These are phyloP conservation scores for Pseudotulostoma volvatum DNA, from an alignment of 495 filamentous ascomycete species.

Conservation along the genomic window DNA sequence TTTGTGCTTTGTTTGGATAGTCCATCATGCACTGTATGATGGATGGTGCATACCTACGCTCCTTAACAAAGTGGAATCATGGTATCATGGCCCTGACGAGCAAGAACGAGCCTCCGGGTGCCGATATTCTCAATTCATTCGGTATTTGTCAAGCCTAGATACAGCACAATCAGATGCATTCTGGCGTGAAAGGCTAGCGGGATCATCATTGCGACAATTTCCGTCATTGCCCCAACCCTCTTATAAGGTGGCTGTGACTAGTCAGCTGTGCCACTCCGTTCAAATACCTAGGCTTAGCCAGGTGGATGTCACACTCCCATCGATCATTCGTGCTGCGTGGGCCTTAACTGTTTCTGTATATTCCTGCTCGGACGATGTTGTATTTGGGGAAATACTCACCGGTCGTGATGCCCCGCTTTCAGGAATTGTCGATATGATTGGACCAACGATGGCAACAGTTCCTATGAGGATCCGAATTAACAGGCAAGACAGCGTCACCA, in stretches of 20 bases:
- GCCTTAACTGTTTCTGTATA: conserved; percentile 29
- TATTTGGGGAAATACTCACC: conserved; percentile 34
- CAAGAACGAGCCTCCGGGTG: conserved; percentile 1
- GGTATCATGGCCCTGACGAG: conserved; percentile 7
- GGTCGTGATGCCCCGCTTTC: conserved; percentile 20
- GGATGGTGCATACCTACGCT: conserved; percentile 34
- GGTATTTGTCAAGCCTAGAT: conserved; percentile 10
- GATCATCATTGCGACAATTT: conserved; percentile 27
- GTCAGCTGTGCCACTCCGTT: conserved; percentile 24
- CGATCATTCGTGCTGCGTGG: conserved; percentile 38
- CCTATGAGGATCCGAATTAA: conserved; percentile 30
- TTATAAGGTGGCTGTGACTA: conserved; percentile 31
- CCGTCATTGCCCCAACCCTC: conserved; percentile 28
- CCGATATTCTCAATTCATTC: conserved; percentile 13
- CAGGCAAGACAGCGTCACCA: conserved; percentile 2
- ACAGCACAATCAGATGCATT: conserved; percentile 9
- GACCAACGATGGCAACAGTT: conserved; percentile 37
- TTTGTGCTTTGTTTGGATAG: conserved; percentile 32
- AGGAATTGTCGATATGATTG: conserved; percentile 21
- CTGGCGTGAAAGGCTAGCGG: conserved; percentile 21
- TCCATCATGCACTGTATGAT: conserved; percentile 46
- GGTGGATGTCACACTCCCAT: conserved; percentile 26
- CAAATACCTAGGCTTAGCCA: conserved; percentile 13
- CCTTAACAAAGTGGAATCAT: conserved; percentile 18
- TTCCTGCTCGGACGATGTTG: conserved; percentile 25